phyloP scores from a whole-genome alignment of 2,329 filamentous ascomycete genomes.

The Exophiala xenobiotica region DNA sequence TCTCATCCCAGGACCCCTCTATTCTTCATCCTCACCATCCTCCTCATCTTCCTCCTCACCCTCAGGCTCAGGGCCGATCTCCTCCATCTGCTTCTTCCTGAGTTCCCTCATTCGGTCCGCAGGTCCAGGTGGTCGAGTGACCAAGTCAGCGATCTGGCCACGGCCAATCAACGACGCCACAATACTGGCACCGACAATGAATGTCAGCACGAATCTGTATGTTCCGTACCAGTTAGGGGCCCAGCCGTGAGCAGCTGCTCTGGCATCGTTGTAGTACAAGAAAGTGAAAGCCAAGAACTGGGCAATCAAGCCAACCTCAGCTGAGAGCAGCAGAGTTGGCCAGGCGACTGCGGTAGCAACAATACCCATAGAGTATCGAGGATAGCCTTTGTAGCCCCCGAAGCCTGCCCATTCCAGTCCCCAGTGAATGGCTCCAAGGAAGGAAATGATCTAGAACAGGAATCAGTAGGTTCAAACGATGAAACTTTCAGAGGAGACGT shows the following conservation, averaged over 20 bases:
- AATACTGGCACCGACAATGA: conserved; percentile 80
- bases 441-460: conserved; percentile 75
- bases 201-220: conserved; percentile 90
- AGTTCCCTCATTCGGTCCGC: conserved; percentile 52
- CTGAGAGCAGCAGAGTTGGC: conserved; percentile 81
- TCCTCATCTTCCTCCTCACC: conserved; percentile 31
- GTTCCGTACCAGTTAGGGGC: conserved; percentile 81
- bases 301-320: conserved; percentile 79
- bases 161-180: conserved; percentile 78
- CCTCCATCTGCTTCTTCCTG: conserved; percentile 47
- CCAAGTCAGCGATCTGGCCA: conserved; percentile 67
- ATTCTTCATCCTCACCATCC: conserved; percentile 30
- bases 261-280: conserved; percentile 80
- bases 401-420: conserved; percentile 79
- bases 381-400: conserved; percentile 66
- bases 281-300: conserved; percentile 84
- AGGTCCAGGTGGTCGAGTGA: conserved; percentile 46
- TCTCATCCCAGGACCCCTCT: conserved; percentile 19
- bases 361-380: conserved; percentile 81
- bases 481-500: too few relatives aligned
- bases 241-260: conserved; percentile 72
- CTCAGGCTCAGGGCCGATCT: conserved; percentile 46
- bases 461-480: too few relatives aligned
- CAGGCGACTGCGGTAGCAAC: conserved; percentile 77
- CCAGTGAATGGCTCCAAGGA: conserved; percentile 92